Percentiles rank a stretch among this genome's conserved stretches.
These are phyloP conservation scores for Solanum ossicruentum DNA, from an alignment of 257 asterid species.

Conservation along the genomic window DNA sequence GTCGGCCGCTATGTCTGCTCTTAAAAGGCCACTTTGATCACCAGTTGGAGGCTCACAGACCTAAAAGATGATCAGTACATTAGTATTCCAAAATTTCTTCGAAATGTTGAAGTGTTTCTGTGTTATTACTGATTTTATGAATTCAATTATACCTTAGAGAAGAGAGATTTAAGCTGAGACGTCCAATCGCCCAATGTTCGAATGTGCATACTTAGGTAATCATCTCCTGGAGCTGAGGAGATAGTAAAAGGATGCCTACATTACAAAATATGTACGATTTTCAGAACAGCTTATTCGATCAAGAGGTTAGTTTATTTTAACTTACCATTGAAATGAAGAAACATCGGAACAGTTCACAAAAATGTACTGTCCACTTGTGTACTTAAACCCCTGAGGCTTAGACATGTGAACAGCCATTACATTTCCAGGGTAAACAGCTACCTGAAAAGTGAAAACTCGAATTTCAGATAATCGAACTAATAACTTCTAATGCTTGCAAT, in stretches of 20 bases:
- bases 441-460: slow-evolving; percentile 27
- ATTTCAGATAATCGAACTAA: not conserved
- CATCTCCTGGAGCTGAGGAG: slow-evolving; percentile 17
- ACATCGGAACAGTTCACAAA: slow-evolving; percentile 56
- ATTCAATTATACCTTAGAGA: not conserved
- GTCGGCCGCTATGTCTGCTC: slow-evolving; percentile 10
- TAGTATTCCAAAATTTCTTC: not conserved
- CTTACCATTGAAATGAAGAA: slow-evolving; percentile 63
- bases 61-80: not conserved
- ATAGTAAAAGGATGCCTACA: slow-evolving; percentile 21
- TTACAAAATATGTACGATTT: not conserved
- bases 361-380: slow-evolving; percentile 64
- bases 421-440: slow-evolving; percentile 65
- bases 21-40: slow-evolving; percentile 20
- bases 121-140: not conserved
- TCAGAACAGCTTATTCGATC: not conserved
- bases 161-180: slow-evolving; percentile 6
- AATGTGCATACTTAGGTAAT: slow-evolving; percentile 14
- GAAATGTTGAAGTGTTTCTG: not conserved
- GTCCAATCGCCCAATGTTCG: slow-evolving; percentile 28
- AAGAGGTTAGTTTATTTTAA: not conserved
- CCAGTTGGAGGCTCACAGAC: slow-evolving; percentile 15
- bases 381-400: slow-evolving; percentile 61
- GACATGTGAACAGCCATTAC: slow-evolving; percentile 61
- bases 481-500: not conserved